Evolutionary conservation across 768 basidiomycete species (phyloP).

Genomic region (Leccinum boreale): DNA sequence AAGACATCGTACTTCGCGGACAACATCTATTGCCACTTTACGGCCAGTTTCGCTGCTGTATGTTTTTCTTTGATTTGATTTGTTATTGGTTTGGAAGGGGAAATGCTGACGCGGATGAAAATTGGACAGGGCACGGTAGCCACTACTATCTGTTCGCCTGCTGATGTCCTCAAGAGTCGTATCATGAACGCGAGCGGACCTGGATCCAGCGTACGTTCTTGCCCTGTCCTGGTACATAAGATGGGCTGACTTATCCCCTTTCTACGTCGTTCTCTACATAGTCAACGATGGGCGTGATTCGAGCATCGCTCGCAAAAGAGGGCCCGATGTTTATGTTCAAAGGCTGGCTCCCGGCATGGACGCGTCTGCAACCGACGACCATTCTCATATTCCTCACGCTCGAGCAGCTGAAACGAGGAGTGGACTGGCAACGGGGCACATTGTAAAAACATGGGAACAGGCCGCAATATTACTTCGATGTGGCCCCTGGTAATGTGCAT

Average conservation of each 20-base stretch:
- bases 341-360: conserved; percentile 88
- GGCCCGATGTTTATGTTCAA: conserved; percentile 92
- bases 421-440: conserved; percentile 54
- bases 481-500: no score
- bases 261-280: conserved; percentile 16
- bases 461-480: no score
- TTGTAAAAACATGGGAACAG: conserved; percentile 9
- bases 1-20: conserved; percentile 72
- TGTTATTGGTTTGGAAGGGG: background rate
- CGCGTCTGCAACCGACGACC: conserved; percentile 80
- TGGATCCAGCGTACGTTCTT: conserved; percentile 60
- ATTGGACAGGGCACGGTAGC: conserved; percentile 74
- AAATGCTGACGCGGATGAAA: background rate
- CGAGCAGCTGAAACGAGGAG: conserved; percentile 73
- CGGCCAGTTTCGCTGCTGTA: conserved; percentile 84
- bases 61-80: conserved; percentile 17
- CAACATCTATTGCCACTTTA: conserved; percentile 80
- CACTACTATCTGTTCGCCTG: conserved; percentile 85
- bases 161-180: conserved; percentile 84
- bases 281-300: conserved; percentile 73
- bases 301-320: conserved; percentile 63
- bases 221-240: background rate
- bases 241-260: background rate
- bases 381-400: conserved; percentile 85
- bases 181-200: conserved; percentile 89